Percentiles rank a stretch among this genome's conserved stretches.
Conservation (phyloP, 306 rosid species). For the Mucuna pruriens region DNA sequence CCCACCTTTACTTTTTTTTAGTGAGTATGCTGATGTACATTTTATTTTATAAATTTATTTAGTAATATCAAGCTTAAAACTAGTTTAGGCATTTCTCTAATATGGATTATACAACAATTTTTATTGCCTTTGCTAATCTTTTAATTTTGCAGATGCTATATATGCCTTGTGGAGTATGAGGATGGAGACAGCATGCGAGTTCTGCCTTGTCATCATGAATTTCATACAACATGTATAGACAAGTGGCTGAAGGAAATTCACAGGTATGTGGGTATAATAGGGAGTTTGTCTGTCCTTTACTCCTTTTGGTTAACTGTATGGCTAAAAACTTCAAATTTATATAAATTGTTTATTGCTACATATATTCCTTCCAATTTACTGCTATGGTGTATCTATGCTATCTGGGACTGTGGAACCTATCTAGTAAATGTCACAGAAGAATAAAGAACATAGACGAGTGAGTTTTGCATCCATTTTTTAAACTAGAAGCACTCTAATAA, state of each 20-base stretch:
- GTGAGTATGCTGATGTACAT: not conserved
- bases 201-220: conserved; percentile 94
- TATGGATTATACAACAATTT: not conserved
- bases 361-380: conserved; percentile 16
- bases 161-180: conserved; percentile 99
- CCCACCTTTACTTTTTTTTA: not conserved
- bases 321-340: not conserved
- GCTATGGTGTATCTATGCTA: conserved; percentile 4
- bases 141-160: conserved; percentile 73
- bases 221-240: conserved; percentile 89
- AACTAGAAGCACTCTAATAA: not conserved
- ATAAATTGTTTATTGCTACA: not conserved
- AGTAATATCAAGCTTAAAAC: not conserved
- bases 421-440: conserved; percentile 10
- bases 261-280: conserved; percentile 64
- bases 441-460: conserved; percentile 4
- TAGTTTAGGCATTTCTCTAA: conserved; percentile 18
- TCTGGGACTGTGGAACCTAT: conserved; percentile 4
- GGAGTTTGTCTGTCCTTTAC: conserved; percentile 16
- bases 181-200: conserved; percentile 91
- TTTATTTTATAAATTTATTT: not conserved
- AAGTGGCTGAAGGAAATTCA: conserved; percentile 99
- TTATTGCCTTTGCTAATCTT: conserved; percentile 23
- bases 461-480: not conserved
- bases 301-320: conserved; percentile 18